Conservation (phyloP, 2,329 filamentous ascomycete genomes). For the Phialophora tarda region DNA sequence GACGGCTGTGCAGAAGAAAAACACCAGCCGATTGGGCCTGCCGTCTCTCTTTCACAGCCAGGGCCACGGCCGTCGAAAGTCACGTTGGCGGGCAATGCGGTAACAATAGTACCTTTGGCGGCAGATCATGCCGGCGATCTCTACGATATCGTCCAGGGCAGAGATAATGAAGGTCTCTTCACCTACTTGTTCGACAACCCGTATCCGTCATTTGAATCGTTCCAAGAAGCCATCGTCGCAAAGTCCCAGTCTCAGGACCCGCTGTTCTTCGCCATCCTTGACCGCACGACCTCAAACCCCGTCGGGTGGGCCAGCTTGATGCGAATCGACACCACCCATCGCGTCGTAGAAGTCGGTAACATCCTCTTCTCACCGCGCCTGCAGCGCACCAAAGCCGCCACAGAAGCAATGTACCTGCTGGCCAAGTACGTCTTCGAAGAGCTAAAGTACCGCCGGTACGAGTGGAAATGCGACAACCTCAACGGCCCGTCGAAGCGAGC, state of each 20-base stretch:
- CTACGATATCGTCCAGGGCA: slow-evolving; percentile 42
- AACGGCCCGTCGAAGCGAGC: slow-evolving; percentile 62
- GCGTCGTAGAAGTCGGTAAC: slow-evolving; percentile 63
- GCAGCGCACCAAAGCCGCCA: slow-evolving; percentile 61
- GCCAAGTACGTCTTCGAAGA: slow-evolving; percentile 60
- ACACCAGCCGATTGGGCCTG: slow-evolving; percentile 27
- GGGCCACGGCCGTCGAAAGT: slow-evolving; percentile 24
- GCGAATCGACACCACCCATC: slow-evolving; percentile 55
- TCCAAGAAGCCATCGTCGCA: slow-evolving; percentile 41
- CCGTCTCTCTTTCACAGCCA: slow-evolving; percentile 23
- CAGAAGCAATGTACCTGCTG: slow-evolving; percentile 65
- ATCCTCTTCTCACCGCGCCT: slow-evolving; percentile 59
- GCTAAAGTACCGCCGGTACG: slow-evolving; percentile 62
- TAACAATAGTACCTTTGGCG: slow-evolving; percentile 42
- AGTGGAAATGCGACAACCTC: slow-evolving; percentile 68
- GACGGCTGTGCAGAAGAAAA: slow-evolving; percentile 14
- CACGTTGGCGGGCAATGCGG: slow-evolving; percentile 39
- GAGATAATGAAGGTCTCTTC: slow-evolving; percentile 45
- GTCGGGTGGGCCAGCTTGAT: slow-evolving; percentile 54
- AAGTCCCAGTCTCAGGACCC: slow-evolving; percentile 45
- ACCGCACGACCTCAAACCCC: slow-evolving; percentile 44
- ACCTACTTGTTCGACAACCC: slow-evolving; percentile 52
- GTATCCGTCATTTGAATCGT: slow-evolving; percentile 42
- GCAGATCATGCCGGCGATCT: slow-evolving; percentile 43
- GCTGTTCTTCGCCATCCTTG: slow-evolving; percentile 55